Evolutionary conservation across 2,329 filamentous ascomycete species (phyloP), one percentile per base, ranked within the genome.

Genomic region (Fusarium beomiforme): DNA sequence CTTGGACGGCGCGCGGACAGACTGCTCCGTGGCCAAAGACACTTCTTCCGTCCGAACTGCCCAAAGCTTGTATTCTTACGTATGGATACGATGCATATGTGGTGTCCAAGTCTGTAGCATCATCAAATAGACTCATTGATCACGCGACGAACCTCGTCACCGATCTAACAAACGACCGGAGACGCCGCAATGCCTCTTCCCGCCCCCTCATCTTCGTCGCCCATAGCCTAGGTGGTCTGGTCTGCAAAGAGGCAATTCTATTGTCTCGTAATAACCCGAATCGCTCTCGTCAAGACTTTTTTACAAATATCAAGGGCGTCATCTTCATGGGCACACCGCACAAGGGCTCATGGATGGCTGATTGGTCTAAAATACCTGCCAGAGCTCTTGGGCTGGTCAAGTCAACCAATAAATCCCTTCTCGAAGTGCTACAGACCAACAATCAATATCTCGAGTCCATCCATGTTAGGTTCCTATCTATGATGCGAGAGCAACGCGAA

Each of bases 91-190:
- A 69, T 31, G 58, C 54, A 4, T 23, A 24, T 21, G 23, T 53
- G 8, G 29, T 69, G 55, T 11, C 53, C 49, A 33, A 59, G 53
- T 34, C 47, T 49, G 37, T 41, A 19, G 37, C 37, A 21, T 41
- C 37, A 5, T 21, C n/a, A 21, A 49, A 49, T 14, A 34, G 29
- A 49, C 44, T 49, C 6, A 58, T 71, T 4, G 29, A 49, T 34
- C 42, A n/a, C 37, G 61, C 21, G 60, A 71, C 41, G 64, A 71
- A 59, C 14, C 49, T 71, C 17, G 16, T 71, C 19, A 65, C 39
- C 5, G 54, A 61, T 26, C 57, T 71, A 4, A 61, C 49, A 7
- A 36, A 37, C 5, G 36, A 56, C 16, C 39, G 68, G 21, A 24
- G 16, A 51, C 5, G 57, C 31, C 10, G 41, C 36, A 16, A 60